Conservation (phyloP, 306 rosid species). For the Rosa multiflora region DNA sequence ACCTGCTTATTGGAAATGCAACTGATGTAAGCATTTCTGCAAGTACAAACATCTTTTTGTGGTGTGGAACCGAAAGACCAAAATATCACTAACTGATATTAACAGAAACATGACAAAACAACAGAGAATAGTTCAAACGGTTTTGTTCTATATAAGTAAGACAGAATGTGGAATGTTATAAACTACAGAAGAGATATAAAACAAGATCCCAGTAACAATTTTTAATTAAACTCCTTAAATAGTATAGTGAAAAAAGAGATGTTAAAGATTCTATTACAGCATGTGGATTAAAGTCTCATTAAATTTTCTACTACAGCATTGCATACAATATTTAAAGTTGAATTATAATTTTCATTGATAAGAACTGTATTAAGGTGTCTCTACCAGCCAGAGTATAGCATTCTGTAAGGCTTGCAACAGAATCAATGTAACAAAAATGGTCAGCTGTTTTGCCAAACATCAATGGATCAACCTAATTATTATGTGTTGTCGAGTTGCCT, state of each 20-base stretch:
- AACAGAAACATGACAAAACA: not conserved
- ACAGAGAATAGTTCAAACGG: not conserved
- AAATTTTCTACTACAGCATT: not conserved
- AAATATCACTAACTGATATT: not conserved
- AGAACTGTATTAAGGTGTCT: too few relatives aligned
- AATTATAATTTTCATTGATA: not conserved
- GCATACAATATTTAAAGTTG: not conserved
- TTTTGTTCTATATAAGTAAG: not conserved
- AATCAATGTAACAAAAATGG: not conserved
- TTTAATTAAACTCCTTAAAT: too few relatives aligned
- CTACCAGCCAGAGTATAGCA: not conserved
- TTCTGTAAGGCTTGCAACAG: not conserved
- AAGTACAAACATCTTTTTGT: not conserved
- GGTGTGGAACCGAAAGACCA: not conserved
- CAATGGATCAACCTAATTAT: not conserved
- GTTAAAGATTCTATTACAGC: not conserved
- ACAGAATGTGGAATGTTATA: not conserved
- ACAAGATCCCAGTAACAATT: not conserved
- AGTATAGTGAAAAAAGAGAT: not conserved
- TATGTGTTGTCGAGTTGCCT: not conserved
- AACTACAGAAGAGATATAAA: not conserved
- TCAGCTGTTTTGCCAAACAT: not conserved
- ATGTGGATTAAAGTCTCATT: not conserved
- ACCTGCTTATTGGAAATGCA: conserved; percentile 40
- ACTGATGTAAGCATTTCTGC: not conserved